Conservation (phyloP, 179 eudicot genomes). For the Gypsophila paniculata region DNA sequence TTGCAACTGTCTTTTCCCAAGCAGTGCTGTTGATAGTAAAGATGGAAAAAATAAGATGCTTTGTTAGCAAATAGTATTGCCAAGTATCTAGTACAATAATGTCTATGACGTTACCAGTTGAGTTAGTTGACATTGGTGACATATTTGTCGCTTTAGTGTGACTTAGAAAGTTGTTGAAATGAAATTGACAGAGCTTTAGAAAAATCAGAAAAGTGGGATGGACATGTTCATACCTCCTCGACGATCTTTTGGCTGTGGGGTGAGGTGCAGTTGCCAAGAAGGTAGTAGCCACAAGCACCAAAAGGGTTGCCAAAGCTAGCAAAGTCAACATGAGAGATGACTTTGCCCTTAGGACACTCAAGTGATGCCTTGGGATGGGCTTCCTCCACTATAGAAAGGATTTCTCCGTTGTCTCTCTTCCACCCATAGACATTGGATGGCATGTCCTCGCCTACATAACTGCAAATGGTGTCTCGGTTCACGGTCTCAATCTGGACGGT, state of each 20-base stretch:
- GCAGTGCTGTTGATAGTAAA: conserved; percentile 40
- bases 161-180: not conserved
- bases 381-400: conserved; percentile 27
- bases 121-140: not conserved
- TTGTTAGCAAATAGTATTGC: not conserved
- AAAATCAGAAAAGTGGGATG: not conserved
- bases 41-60: not conserved
- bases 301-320: conserved; percentile 72
- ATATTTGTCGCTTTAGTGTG: not conserved
- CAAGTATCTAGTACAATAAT: too few species aligned
- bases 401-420: conserved; percentile 35
- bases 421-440: conserved; percentile 54
- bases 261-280: conserved; percentile 41
- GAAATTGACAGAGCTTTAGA: conserved; percentile 4
- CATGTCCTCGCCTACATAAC: conserved; percentile 44
- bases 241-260: conserved; percentile 34
- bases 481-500: conserved; percentile 47
- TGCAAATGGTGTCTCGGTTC: conserved; percentile 64
- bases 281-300: conserved; percentile 56
- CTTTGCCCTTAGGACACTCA: conserved; percentile 45
- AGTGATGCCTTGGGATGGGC: conserved; percentile 39
- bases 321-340: conserved; percentile 48
- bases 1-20: conserved; percentile 52
- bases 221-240: conserved; percentile 36
- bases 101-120: not conserved